Evolutionary conservation across 495 filamentous ascomycete genomes (phyloP), one percentile per base, ranked within the genome.

Genomic region (Penicillium macrosclerotiorum): DNA sequence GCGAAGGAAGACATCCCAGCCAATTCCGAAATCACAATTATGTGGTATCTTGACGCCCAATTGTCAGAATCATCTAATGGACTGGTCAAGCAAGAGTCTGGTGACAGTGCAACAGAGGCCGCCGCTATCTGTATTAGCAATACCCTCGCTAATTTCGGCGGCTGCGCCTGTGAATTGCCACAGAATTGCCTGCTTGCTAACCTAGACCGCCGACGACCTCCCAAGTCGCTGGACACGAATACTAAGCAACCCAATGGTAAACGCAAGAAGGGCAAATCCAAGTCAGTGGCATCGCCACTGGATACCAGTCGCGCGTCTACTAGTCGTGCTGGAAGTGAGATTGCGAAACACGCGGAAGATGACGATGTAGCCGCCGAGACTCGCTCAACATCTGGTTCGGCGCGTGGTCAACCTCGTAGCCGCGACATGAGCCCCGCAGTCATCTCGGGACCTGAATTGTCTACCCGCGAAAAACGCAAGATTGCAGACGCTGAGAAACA

Each of bases 401-500:
- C 76, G 3, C 83, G 78, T 25, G 88, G 82, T 49, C 90, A 89
- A 47, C 80, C 86, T 17, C 79, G 72, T 3, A 95, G 90, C 61
- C 88, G 90, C 31, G 90, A 95, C 54, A 71, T 89, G 59, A 94
- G 89, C 5, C 90, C 89, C 1, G 74, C 67, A 19, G 24, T 7
- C 8, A 25, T 42, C 4, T 74, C 67, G 36, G 82, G 68, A 54
- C 69, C 69, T 2, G 89, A 88, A 57, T 75, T 89, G 4, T 93
- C 90, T 4, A 89, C 86, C 46, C 81, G 91, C 12, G 91, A 96
- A 53, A 88, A 88, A 63, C 80, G 88, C 30, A 96, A 96, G 60
- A 80, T 95, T 19, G 84, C 86, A 14, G 85, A 86, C 63, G 76
- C 89, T 12, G 90, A 96, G 60, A 86, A 88, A 58, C 80, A 79